Percentiles rank a stretch among this genome's conserved stretches.
phyloP scores from a whole-genome alignment of 2,329 filamentous ascomycete species.

The Xylariaceae sp. region DNA sequence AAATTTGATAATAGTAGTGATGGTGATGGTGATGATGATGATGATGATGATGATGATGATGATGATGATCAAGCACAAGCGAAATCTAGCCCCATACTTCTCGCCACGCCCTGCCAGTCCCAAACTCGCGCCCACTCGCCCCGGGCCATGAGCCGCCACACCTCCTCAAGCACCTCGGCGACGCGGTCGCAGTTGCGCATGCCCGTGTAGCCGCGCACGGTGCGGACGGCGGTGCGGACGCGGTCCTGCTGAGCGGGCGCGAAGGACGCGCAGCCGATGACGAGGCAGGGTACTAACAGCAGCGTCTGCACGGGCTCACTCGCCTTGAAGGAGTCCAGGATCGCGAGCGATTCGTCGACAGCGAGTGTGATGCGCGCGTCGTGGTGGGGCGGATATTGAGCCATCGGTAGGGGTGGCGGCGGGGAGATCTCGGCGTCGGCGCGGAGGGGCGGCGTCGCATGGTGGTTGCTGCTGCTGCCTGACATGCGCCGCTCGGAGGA shows the following conservation, averaged over 20 bases:
- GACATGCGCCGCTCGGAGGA: slow-evolving; percentile 23
- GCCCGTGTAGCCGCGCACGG: slow-evolving; percentile 64
- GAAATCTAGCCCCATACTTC: slow-evolving; percentile 60
- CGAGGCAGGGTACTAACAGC: slow-evolving; percentile 63
- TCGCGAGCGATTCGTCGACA: slow-evolving; percentile 61
- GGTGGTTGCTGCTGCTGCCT: slow-evolving; percentile 17
- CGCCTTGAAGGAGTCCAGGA: slow-evolving; percentile 61
- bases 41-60: neutral
- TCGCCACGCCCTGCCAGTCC: slow-evolving; percentile 68
- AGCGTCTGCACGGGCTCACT: slow-evolving; percentile 65
- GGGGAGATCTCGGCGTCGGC: slow-evolving; percentile 50
- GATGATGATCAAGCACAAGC: slow-evolving; percentile 48
- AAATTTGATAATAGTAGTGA: too few relatives aligned
- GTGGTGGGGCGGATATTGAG: slow-evolving; percentile 54
- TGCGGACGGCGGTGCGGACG: slow-evolving; percentile 55
- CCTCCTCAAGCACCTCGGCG: slow-evolving; percentile 59
- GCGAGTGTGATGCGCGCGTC: slow-evolving; percentile 59
- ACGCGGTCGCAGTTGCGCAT: slow-evolving; percentile 63
- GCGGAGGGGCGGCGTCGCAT: slow-evolving; percentile 15
- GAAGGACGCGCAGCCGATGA: slow-evolving; percentile 67
- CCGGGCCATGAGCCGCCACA: slow-evolving; percentile 65
- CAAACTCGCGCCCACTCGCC: slow-evolving; percentile 65
- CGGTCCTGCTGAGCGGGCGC: slow-evolving; percentile 57
- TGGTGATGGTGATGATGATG: neutral
- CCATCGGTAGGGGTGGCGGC: slow-evolving; percentile 53